Evolutionary conservation across 1,284 basidiomycete genomes (phyloP), one percentile per base, ranked within the genome.

Genomic region (Fomitopsis schrenkii): DNA sequence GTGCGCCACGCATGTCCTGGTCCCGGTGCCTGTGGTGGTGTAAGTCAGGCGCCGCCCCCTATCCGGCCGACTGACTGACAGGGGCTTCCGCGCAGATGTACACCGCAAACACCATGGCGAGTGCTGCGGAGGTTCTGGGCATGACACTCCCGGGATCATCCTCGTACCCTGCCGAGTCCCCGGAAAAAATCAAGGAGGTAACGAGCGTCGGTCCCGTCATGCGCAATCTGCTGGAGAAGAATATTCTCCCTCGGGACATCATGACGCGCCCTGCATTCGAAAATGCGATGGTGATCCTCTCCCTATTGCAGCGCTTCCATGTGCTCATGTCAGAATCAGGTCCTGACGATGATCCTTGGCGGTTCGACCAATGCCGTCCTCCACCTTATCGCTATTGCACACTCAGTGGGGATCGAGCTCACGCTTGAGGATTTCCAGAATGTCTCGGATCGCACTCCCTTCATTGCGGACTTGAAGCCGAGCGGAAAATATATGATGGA

Each of bases 61-160:
- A 17, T 33, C 28, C 22, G 2, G 36, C 30, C 44, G 4, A 15
- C 15, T 33, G 30, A 8, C 30, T n/a, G 19, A 36, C 50, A 28
- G 41, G 14, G 12, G 14, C 12, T 41, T 3, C 19, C 3, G 28
- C 41, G 14, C 66, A 93, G 91, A 93, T 93, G 91, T 97, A 97
- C 77, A 98, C 95, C 17, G 95, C 95, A 28, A 98, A 97, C 76
- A 97, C 96, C 1, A 96, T 98, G 90, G 93, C 95, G 7, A 95
- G 94, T 63, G 92, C 93, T 15, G 83, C 93, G 53, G 95, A 98
- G 76, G 94, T 91, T 0, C 76, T 98, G 66, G 95, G 95, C 19
- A 98, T 98, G 95, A 86, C 93, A n/a, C 77, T 98, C 8, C 92
- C 96, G 5, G 96, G 96, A n/a, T 96, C 94, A 28, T 96, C 95